Evolutionary conservation across 257 asterid species (phyloP).

Genomic region (Scutellaria minor): DNA sequence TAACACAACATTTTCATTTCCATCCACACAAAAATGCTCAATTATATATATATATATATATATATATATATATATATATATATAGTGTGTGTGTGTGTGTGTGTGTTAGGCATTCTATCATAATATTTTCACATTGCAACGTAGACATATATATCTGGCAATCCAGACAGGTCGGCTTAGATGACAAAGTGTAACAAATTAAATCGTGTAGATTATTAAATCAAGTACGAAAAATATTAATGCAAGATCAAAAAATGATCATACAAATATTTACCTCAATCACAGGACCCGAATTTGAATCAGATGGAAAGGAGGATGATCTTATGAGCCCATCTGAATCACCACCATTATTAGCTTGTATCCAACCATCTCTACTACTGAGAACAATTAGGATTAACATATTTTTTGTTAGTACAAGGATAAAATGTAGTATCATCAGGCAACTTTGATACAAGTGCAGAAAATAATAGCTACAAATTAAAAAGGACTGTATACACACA

Average conservation of each 20-base stretch:
- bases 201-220: neutral
- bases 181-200: no score
- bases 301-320: conserved; percentile 58
- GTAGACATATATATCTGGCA: no score
- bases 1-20: neutral
- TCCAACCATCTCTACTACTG: conserved; percentile 74
- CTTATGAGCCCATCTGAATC: conserved; percentile 51
- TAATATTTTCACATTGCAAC: no score
- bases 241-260: neutral
- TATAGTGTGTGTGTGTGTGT: no score
- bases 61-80: no score
- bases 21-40: neutral
- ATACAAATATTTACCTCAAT: conserved; percentile 45
- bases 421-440: neutral
- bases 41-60: no score
- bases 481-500: no score
- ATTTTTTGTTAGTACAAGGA: neutral
- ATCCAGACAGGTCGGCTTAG: no score
- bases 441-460: no score
- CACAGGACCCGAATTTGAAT: conserved; percentile 54
- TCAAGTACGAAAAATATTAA: neutral
- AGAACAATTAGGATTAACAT: neutral
- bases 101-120: no score
- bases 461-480: no score
- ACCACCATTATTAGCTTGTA: conserved; percentile 45